Conservation (phyloP, 2,329 filamentous ascomycete genomes). For the Coniochaeta prunicola region DNA sequence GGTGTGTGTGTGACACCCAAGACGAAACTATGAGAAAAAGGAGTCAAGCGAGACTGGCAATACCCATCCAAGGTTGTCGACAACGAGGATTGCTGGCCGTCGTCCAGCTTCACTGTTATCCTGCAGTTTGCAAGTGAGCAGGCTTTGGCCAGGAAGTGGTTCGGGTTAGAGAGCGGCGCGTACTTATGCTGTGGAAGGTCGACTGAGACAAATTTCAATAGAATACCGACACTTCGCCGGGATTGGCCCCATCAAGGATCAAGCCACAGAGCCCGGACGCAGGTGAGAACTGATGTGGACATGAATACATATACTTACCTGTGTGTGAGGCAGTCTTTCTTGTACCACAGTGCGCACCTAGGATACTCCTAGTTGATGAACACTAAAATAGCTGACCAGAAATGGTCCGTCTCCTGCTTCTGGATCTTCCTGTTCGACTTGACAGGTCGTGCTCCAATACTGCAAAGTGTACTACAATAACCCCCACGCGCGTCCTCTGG, state of each 20-base stretch:
- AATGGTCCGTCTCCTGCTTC: neutral
- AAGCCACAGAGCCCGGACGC: neutral
- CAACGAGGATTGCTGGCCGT: too few relatives aligned
- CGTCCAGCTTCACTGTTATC: neutral
- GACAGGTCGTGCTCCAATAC: neutral
- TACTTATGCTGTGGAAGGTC: neutral
- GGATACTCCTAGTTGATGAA: neutral
- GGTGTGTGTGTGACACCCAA: neutral
- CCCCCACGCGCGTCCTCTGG: neutral
- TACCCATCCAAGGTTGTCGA: neutral
- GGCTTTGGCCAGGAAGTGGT: too few relatives aligned
- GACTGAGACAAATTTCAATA: neutral
- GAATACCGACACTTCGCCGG: neutral
- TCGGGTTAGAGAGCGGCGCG: neutral
- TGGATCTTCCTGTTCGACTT: neutral
- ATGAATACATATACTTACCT: neutral
- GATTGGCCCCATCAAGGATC: neutral
- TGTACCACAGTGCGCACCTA: neutral
- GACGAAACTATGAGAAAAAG: neutral
- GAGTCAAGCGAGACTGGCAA: neutral
- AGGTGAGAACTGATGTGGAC: neutral
- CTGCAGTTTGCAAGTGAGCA: too few relatives aligned
- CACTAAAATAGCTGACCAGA: too few relatives aligned
- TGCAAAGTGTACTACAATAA: neutral
- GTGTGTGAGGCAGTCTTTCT: neutral